Conservation (phyloP, 495 filamentous ascomycete species). For the Jackrogersella minutella region DNA sequence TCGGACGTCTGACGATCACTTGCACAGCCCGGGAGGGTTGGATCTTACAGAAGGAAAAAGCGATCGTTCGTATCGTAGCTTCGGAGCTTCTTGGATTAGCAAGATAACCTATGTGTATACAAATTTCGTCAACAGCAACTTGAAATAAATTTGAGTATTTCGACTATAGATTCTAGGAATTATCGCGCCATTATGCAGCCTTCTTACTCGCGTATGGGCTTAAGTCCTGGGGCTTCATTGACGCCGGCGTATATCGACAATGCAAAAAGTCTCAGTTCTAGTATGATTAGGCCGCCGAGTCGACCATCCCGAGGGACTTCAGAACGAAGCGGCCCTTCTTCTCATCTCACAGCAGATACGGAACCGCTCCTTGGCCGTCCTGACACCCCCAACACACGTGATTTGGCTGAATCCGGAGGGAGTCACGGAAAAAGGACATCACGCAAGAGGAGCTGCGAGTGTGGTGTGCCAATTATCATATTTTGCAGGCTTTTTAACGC, state of each 20-base stretch:
- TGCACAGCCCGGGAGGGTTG: neutral
- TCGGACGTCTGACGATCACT: neutral
- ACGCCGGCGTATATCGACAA: slow-evolving; percentile 3
- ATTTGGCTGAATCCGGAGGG: neutral
- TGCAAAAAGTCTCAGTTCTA: slow-evolving; percentile 1
- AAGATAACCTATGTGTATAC: neutral
- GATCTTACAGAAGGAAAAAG: neutral
- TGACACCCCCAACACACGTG: neutral
- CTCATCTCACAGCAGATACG: slow-evolving; percentile 1
- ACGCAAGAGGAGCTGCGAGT: slow-evolving; percentile 1
- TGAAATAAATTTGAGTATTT: neutral
- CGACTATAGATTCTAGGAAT: neutral
- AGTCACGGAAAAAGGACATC: neutral
- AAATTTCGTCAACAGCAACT: neutral
- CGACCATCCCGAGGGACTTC: neutral
- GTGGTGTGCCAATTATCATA: slow-evolving; percentile 6
- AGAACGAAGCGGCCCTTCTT: neutral
- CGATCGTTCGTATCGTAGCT: neutral
- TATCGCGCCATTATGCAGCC: neutral
- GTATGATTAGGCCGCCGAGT: neutral
- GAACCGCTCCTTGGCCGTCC: slow-evolving; percentile 15
- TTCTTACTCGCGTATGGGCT: neutral
- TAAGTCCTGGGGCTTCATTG: neutral
- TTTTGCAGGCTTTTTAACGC: slow-evolving; percentile 17
- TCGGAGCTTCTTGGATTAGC: neutral